Percentiles rank a stretch among this genome's conserved stretches.
Conservation (phyloP, 371 early-diverging fungal species). For the Mucor racemosus region DNA sequence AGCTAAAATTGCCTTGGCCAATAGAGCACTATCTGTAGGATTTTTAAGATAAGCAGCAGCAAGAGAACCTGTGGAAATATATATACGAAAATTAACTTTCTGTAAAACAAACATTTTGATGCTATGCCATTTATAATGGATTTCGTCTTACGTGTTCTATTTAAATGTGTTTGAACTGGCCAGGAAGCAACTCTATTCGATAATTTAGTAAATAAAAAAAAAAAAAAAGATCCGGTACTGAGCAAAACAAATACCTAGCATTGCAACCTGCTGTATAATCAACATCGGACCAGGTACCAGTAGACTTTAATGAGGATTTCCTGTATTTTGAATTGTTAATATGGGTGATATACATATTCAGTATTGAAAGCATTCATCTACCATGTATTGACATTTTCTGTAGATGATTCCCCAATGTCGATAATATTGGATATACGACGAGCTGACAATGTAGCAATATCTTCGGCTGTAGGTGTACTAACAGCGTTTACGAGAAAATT, state of each 20-base stretch:
- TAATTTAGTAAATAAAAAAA: not conserved
- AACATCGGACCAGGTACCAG: constrained; percentile 29
- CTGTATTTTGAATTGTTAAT: constrained; percentile 3
- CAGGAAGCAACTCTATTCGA: constrained; percentile 32
- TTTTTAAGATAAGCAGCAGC: constrained; percentile 10
- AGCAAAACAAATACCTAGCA: constrained; percentile 15
- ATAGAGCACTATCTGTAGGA: constrained; percentile 6
- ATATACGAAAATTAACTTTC: not conserved
- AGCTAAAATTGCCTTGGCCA: constrained; percentile 15
- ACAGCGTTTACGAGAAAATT: constrained; percentile 9
- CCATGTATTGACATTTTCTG: constrained; percentile 3
- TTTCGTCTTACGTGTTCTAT: constrained; percentile 25
- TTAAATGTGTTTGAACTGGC: constrained; percentile 33
- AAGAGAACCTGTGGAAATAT: constrained; percentile 1
- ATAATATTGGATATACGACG: constrained; percentile 3
- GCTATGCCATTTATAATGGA: not conserved
- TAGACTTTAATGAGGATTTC: constrained; percentile 9
- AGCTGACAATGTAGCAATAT: not conserved
- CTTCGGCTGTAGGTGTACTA: not conserved
- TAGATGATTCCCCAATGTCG: not conserved
- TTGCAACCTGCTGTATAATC: constrained; percentile 28
- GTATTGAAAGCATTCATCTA: not conserved
- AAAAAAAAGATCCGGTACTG: too few species aligned
- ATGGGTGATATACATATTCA: not conserved
- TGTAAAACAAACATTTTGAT: not conserved